Evolutionary conservation across 2,329 filamentous ascomycete genomes (phyloP), one percentile per base, ranked within the genome.

Genomic region (Aspergillus luchuensis): DNA sequence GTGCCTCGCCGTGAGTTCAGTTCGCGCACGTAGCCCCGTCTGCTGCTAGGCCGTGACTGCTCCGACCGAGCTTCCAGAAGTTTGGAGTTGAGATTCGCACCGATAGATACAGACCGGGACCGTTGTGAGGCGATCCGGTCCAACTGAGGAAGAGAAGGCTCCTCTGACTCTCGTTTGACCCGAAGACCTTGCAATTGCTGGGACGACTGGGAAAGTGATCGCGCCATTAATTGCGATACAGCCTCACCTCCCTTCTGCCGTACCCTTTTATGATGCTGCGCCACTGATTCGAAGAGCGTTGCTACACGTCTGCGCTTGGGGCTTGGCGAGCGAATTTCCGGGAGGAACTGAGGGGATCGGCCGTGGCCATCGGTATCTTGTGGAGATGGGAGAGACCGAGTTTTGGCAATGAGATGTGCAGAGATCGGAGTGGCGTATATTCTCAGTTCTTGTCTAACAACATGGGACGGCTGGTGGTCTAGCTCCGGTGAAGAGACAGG

Each of bases 291-390:
- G 48, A 79, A 79, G 2, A 79, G 68, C 1, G 72, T 78, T 41
- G 75, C 73, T n/a, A 79, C 75, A 38, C 77, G 72, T 65, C 78
- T 79, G 47, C 77, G 71, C 62, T 79, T 79, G 3, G 76, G 76
- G 48, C 75, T 79, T 4, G 75, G 75, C 1, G 76, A 77, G 55
- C 70, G 69, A 13, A 73, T 63, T 58, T 77, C 74, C 2, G 72
- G 75, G 13, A 79, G 69, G 48, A 79, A 79, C 43, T 78, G 71
- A 15, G 72, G 73, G 63, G 65, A 62, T 56, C 64, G 56, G 36
- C 62, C 67, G 60, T 65, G 39, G 8, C 56, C 57, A 23, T 65
- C 56, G 6, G 68, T 57, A 52, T 68, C 74, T n/a, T 60, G 62
- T 5, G 74, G 76, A 19, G 72, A 70, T 19, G 74, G 71, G 30